phyloP scores from a whole-genome alignment of 805 yeast species.

The Pichia exigua region DNA sequence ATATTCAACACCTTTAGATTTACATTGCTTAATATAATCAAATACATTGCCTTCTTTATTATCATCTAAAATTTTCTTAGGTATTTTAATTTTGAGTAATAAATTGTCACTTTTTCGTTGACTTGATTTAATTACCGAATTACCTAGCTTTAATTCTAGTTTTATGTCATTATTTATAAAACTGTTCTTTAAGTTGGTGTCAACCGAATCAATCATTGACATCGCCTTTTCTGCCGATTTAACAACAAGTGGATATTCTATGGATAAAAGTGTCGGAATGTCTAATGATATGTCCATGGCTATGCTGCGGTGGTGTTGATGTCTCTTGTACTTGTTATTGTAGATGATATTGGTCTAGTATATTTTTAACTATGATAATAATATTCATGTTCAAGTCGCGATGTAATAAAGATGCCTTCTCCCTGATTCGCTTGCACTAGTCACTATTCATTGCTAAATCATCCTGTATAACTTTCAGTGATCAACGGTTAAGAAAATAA shows the following conservation, averaged over 20 bases:
- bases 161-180: slow-evolving; percentile 25
- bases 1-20: slow-evolving; percentile 26
- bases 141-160: slow-evolving; percentile 27
- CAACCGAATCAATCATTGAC: slow-evolving; percentile 60
- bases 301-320: no score
- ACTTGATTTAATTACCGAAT: slow-evolving; percentile 41
- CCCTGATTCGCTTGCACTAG: no score
- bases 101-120: slow-evolving; percentile 48
- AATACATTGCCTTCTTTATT: slow-evolving; percentile 35
- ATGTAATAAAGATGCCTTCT: no score
- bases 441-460: no score
- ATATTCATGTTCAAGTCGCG: no score
- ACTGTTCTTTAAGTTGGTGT: slow-evolving; percentile 32
- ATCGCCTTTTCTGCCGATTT: slow-evolving; percentile 56
- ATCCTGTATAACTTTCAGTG: no score
- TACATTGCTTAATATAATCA: slow-evolving; percentile 34
- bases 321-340: no score
- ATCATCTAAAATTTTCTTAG: slow-evolving; percentile 41
- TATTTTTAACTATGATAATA: no score
- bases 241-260: slow-evolving; percentile 75
- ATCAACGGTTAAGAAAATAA: no score
- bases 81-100: slow-evolving; percentile 50
- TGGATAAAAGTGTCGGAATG: slow-evolving; percentile 62
- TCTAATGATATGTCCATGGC: slow-evolving; percentile 34
- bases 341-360: no score